phyloP scores from a whole-genome alignment of 164 flowering plant genomes.

The Nymphaea colorata region DNA sequence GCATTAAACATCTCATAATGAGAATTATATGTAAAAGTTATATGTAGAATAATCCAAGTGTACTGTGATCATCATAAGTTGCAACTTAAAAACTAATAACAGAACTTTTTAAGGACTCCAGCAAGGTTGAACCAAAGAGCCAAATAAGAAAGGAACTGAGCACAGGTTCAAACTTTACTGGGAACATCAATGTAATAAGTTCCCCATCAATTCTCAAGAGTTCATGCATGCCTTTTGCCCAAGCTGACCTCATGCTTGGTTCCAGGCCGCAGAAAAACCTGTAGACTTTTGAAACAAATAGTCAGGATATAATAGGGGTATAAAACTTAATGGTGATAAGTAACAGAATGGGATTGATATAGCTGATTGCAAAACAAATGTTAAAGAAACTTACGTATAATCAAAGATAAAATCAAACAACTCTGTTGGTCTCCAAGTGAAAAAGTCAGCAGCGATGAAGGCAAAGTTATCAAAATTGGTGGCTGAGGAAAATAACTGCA shows the following conservation, averaged over 20 bases:
- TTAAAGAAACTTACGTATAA: constrained; percentile 54
- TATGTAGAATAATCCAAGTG: too few species aligned
- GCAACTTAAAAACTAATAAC: too few species aligned
- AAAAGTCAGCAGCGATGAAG: constrained; percentile 60
- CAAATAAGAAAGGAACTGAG: too few species aligned
- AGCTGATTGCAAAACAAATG: too few species aligned
- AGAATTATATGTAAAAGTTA: too few species aligned
- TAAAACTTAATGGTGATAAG: too few species aligned
- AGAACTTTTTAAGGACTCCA: too few species aligned
- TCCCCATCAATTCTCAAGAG: constrained; percentile 77
- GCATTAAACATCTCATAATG: too few species aligned
- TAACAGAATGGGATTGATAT: too few species aligned
- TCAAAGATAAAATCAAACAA: constrained; percentile 76
- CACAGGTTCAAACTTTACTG: constrained; percentile 20
- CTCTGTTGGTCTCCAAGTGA: constrained; percentile 52
- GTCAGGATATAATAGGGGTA: too few species aligned
- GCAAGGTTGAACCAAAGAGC: too few species aligned
- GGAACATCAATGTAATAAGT: constrained; percentile 78
- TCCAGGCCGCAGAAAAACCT: constrained; percentile 89
- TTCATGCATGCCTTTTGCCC: constrained; percentile 43
- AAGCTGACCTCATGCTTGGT: constrained; percentile 46
- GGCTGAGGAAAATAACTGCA: constrained; percentile 37
- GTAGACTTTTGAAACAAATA: constrained; percentile 6
- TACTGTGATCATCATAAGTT: too few species aligned
- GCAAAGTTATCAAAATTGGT: constrained; percentile 31